These are phyloP conservation scores for Suhomyces taliae DNA, from an alignment of 1,139 yeast genomes.

Conservation along the genomic window DNA sequence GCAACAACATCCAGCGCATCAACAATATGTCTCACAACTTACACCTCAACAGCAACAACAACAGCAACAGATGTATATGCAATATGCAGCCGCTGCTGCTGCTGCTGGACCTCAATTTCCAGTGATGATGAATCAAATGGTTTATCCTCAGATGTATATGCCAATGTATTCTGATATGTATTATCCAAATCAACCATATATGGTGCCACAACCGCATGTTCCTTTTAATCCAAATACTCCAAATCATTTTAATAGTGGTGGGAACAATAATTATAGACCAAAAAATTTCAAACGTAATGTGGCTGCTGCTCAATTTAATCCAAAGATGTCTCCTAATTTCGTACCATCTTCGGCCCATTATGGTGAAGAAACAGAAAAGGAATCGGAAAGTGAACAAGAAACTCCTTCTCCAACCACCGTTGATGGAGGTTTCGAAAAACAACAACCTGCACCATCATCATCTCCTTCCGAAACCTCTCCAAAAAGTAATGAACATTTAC, in stretches of 20 bases:
- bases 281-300: constrained; percentile 9
- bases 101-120: constrained; percentile 14
- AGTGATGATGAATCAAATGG: constrained; percentile 16
- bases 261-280: constrained; percentile 3
- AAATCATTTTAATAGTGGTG: constrained; percentile 7
- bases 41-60: constrained; percentile 22
- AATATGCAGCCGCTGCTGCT: constrained; percentile 6
- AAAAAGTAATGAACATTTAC: constrained; percentile 13
- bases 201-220: constrained; percentile 15
- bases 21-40: constrained; percentile 13
- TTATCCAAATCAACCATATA: constrained; percentile 17
- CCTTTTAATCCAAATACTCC: constrained; percentile 11
- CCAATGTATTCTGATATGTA: constrained; percentile 18
- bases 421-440: neutral
- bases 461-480: neutral
- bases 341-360: constrained; percentile 1
- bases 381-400: constrained; percentile 2
- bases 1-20: constrained; percentile 20
- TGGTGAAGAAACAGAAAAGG: constrained; percentile 1
- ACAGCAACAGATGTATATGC: constrained; percentile 18
- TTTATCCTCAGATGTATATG: constrained; percentile 19
- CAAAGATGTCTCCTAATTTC: constrained; percentile 8
- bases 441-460: neutral
- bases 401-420: neutral
- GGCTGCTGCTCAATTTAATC: constrained; percentile 3